These are phyloP conservation scores for Aspergillus sp. DNA, from an alignment of 2,329 filamentous ascomycete species.

Conservation along the genomic window DNA sequence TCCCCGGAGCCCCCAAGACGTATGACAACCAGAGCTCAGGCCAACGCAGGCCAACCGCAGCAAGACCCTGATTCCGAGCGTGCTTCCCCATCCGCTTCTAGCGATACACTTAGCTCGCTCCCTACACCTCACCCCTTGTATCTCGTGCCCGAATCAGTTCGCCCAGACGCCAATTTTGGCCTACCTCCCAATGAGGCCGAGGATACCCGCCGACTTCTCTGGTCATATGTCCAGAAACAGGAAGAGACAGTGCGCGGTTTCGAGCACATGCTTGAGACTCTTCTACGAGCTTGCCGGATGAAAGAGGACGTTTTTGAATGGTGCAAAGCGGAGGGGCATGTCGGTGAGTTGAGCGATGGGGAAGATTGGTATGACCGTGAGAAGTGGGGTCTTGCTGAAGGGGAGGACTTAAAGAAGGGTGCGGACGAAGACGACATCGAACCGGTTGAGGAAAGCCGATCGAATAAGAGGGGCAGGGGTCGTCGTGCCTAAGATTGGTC, in stretches of 20 bases:
- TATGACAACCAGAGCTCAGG: conserved; percentile 48
- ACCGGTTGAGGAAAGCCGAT: conserved; percentile 42
- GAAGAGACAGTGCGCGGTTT: conserved; percentile 62
- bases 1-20: conserved; percentile 44
- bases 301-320: conserved; percentile 59
- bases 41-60: conserved; percentile 34
- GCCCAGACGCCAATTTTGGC: conserved; percentile 56
- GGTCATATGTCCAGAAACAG: conserved; percentile 65
- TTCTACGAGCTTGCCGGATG: conserved; percentile 60
- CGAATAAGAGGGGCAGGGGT: conserved; percentile 40
- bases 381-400: conserved; percentile 57
- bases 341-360: conserved; percentile 66
- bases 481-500: conserved; percentile 31
- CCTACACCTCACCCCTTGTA: conserved; percentile 57
- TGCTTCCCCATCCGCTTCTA: conserved; percentile 26
- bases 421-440: conserved; percentile 62
- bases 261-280: conserved; percentile 54
- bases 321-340: conserved; percentile 62
- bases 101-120: conserved; percentile 32
- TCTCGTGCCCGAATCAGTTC: conserved; percentile 50
- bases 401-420: conserved; percentile 60
- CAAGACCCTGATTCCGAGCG: conserved; percentile 25
- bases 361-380: conserved; percentile 68
- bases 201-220: conserved; percentile 60
- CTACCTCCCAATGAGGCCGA: conserved; percentile 60